Evolutionary conservation across 1,139 yeast genomes (phyloP), one percentile per base, ranked within the genome.

Genomic region (Scheffersomyces parashehatae): DNA sequence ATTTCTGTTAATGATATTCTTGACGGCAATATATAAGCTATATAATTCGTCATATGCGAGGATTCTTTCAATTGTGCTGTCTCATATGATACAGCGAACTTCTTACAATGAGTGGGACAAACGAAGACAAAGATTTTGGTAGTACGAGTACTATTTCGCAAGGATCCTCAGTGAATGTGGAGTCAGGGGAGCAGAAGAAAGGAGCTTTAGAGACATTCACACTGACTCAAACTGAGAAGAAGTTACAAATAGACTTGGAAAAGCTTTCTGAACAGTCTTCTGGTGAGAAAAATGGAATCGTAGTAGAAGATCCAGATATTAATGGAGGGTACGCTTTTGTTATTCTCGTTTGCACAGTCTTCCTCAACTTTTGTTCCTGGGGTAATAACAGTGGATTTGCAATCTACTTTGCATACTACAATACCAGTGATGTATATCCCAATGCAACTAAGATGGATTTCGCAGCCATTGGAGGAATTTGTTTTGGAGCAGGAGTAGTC

Each of bases 381-480:
- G 35, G 35, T 14, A 31, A 31, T n/a, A 31, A 31, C 35, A 14
- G 24, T 5, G 35, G 35, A 12, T 31, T 31, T 31, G 35, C 35
- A n/a, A 31, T 31, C 10, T 31, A 31, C 20, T 31, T 31, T 31
- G 35, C 35, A 4, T 31, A 31, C 35, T 31, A 31, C 35, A 14
- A 15, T 13, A 31, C 35, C 35, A 35, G 47, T 11, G 44, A 43
- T 28, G 45, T 49, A 5, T 53, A 47, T 32, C 15, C 26, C 1
- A 55, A 51, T 5, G 56, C 49, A 2, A 37, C 36, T 34, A 50
- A 51, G 35, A 42, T 46, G 24, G 56, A 51, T 42, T 53, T 50
- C 31, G 54, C 56, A 7, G 38, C 45, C 16, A 51, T 53, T 29
- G 56, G 56, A 3, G 56, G 56, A 6, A 37, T 53, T 20, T 47